Evolutionary conservation across 305 asterid genomes (phyloP).

Genomic region (Fraxinus latifolia): DNA sequence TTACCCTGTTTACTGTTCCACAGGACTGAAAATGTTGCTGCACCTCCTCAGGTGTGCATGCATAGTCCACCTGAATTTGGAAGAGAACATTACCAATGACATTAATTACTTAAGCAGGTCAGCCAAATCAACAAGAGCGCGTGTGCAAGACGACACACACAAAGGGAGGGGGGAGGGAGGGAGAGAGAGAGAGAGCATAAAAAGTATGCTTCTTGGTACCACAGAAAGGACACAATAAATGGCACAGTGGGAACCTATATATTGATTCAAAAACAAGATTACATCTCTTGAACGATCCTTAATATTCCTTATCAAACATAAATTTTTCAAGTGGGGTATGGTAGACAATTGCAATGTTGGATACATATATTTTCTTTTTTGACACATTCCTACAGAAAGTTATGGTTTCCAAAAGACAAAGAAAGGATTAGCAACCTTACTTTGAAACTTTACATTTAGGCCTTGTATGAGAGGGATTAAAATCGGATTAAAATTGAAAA

Average conservation of each 20-base stretch:
- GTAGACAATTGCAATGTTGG: not conserved
- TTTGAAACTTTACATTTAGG: not conserved
- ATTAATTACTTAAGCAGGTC: not conserved
- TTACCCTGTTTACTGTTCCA: slow-evolving; percentile 76
- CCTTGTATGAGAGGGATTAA: no score
- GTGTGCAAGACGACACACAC: not conserved
- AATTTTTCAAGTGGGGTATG: slow-evolving; percentile 5
- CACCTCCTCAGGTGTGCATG: slow-evolving; percentile 77
- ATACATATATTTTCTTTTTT: not conserved
- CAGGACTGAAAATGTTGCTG: slow-evolving; percentile 81
- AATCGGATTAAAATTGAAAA: no score
- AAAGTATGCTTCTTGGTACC: not conserved
- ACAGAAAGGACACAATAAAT: not conserved
- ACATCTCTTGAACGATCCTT: not conserved
- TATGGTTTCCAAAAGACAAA: not conserved
- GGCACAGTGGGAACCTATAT: not conserved
- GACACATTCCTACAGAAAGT: slow-evolving; percentile 17
- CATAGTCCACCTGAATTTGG: slow-evolving; percentile 57
- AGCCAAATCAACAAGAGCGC: not conserved
- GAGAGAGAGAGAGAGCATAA: not conserved
- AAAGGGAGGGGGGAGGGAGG: not conserved
- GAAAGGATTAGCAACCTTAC: not conserved
- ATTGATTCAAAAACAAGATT: not conserved
- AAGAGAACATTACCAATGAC: slow-evolving; percentile 7
- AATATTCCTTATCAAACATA: not conserved